phyloP scores from a whole-genome alignment of 1,284 basidiomycete species.

The Ustilago sp. region DNA sequence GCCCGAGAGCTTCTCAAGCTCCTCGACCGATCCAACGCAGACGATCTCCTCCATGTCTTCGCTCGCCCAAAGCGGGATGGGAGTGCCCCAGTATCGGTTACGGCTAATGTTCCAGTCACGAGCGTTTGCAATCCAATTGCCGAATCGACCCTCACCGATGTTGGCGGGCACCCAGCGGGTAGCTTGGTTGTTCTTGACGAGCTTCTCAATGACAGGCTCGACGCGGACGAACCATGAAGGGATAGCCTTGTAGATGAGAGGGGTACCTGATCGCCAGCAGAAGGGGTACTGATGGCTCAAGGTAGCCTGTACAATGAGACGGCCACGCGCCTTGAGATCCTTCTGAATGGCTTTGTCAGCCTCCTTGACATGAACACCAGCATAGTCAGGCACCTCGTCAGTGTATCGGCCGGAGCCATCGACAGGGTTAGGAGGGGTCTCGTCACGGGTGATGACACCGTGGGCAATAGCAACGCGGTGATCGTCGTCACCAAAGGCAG shows the following conservation, averaged over 20 bases:
- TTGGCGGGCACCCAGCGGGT: conserved; percentile 95
- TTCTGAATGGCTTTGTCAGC: conserved; percentile 97
- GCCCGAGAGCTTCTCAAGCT: conserved; percentile 89
- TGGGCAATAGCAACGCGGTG: conserved; percentile 90
- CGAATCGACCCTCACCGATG: conserved; percentile 92
- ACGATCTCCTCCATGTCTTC: conserved; percentile 94
- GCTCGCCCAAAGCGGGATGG: conserved; percentile 94
- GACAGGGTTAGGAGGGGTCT: conserved; percentile 94
- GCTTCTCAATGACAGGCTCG: conserved; percentile 82
- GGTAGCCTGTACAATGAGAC: conserved; percentile 88
- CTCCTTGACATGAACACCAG: conserved; percentile 91
- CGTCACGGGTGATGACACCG: conserved; percentile 83
- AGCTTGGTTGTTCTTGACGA: conserved; percentile 89
- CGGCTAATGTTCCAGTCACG: conserved; percentile 99
- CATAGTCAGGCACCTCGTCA: conserved; percentile 87
- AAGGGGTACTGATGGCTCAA: conserved; percentile 93
- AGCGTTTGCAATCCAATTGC: conserved; percentile 96
- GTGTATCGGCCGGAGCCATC: conserved; percentile 92
- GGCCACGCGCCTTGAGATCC: conserved; percentile 85
- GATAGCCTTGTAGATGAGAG: conserved; percentile 94
- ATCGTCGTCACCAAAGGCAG: conserved; percentile 98
- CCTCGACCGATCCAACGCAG: conserved; percentile 86
- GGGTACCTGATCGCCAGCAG: conserved; percentile 94
- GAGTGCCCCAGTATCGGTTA: conserved; percentile 99
- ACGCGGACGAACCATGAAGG: conserved; percentile 97